phyloP scores from a whole-genome alignment of 768 basidiomycete species.

The Kwoniella sp. region DNA sequence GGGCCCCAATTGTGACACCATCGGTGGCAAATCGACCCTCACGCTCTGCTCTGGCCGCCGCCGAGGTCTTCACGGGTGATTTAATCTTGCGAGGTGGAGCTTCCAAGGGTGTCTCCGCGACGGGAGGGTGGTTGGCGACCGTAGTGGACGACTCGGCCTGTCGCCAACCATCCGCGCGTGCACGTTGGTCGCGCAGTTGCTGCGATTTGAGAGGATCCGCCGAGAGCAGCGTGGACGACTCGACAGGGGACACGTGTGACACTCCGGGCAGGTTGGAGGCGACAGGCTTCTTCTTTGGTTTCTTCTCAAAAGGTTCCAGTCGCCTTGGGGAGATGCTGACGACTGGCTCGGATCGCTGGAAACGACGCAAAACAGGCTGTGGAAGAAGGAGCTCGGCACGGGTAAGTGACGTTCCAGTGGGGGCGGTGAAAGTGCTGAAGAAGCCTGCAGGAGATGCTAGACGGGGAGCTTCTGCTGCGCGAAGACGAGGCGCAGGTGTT shows the following conservation, averaged over 20 bases:
- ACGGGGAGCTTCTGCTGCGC: conserved; percentile 23
- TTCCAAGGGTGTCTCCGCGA: background rate
- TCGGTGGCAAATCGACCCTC: conserved; percentile 20
- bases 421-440: conserved; percentile 51
- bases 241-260: background rate
- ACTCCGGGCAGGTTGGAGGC: background rate
- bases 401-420: conserved; percentile 42
- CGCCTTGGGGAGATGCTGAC: conserved; percentile 43
- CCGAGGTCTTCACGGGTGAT: conserved; percentile 22
- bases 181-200: conserved; percentile 20
- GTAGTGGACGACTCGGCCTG: conserved; percentile 8
- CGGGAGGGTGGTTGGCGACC: background rate
- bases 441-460: conserved; percentile 30
- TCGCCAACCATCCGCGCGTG: conserved; percentile 13
- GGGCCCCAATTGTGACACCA: conserved; percentile 19
- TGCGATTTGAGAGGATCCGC: conserved; percentile 18
- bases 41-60: conserved; percentile 24
- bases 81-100: conserved; percentile 17
- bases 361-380: conserved; percentile 22
- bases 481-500: conserved; percentile 15
- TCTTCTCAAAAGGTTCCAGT: conserved; percentile 40
- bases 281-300: conserved; percentile 34
- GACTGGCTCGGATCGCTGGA: conserved; percentile 30
- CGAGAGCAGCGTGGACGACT: background rate
- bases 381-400: conserved; percentile 52